phyloP scores from a whole-genome alignment of 345 rosid genomes.

The Citrus inodora region DNA sequence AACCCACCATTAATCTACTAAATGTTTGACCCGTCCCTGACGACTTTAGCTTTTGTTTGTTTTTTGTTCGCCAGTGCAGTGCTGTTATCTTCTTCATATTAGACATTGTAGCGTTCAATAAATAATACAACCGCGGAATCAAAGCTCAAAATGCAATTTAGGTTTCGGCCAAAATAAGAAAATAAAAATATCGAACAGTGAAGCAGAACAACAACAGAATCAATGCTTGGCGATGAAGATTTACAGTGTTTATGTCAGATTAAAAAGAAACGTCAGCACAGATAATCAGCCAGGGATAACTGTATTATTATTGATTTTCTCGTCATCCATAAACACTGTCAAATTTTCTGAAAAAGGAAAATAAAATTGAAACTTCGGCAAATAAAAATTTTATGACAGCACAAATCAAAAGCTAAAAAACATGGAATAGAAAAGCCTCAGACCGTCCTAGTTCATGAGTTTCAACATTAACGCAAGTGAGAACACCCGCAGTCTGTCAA shows the following conservation, averaged over 20 bases:
- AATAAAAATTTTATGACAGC: background rate
- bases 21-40: no score
- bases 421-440: slow-evolving; percentile 27
- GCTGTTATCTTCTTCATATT: no score
- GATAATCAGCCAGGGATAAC: slow-evolving; percentile 66
- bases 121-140: no score
- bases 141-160: no score
- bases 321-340: slow-evolving; percentile 37
- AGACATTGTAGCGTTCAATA: no score
- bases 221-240: no score
- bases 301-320: slow-evolving; percentile 28
- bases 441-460: slow-evolving; percentile 65
- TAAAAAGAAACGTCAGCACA: slow-evolving; percentile 29
- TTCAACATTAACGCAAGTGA: slow-evolving; percentile 30
- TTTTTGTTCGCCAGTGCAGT: no score
- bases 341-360: background rate
- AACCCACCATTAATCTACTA: no score
- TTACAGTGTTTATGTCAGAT: slow-evolving; percentile 36
- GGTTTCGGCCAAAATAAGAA: background rate
- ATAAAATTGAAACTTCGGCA: background rate
- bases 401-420: no score
- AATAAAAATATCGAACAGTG: background rate
- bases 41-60: no score
- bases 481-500: slow-evolving; percentile 17
- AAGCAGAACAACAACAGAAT: background rate